phyloP scores from a whole-genome alignment of 108 stramenopile species.

The Skeletonema tropicum region DNA sequence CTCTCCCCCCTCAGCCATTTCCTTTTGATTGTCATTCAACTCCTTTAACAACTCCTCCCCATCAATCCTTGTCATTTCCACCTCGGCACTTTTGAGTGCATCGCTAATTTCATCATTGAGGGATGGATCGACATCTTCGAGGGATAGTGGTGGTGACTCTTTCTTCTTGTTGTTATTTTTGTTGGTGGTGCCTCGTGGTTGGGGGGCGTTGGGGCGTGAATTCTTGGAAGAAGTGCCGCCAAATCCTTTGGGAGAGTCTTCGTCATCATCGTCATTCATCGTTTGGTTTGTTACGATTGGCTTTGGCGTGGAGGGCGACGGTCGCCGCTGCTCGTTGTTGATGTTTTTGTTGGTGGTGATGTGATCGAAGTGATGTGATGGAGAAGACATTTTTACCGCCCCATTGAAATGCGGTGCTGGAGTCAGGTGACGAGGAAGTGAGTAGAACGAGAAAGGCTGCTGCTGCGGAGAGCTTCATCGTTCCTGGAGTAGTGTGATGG shows the following conservation, averaged over 20 bases:
- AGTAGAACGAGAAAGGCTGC: constrained; percentile 1
- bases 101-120: background rate
- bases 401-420: background rate
- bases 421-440: background rate
- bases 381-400: background rate
- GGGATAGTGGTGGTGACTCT: background rate
- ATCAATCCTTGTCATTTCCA: background rate
- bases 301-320: background rate
- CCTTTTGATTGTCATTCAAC: background rate
- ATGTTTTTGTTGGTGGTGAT: background rate
- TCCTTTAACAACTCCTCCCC: background rate
- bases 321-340: background rate
- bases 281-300: background rate
- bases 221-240: background rate
- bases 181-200: background rate
- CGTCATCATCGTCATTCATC: background rate
- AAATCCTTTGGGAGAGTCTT: background rate
- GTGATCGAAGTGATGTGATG: background rate
- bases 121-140: background rate
- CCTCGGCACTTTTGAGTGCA: background rate
- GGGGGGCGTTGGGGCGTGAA: background rate
- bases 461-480: constrained; percentile 3
- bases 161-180: background rate
- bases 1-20: background rate
- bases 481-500: background rate